Evolutionary conservation across 2,329 filamentous ascomycete species (phyloP), one percentile per base, ranked within the genome.

Genomic region (Rhinocladiella mackenziei): DNA sequence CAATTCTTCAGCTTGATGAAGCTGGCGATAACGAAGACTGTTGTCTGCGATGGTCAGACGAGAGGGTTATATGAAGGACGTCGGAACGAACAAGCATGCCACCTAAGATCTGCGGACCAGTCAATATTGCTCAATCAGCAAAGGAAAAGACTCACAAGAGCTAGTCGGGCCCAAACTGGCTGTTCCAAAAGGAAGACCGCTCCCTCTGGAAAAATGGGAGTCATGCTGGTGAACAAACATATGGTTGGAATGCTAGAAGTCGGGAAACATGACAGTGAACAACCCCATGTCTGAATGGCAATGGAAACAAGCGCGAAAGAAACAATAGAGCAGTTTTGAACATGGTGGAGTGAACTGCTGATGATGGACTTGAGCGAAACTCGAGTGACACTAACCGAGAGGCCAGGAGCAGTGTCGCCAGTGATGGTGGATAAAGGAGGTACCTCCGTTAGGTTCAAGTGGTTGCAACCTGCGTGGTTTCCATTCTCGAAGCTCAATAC

Each of bases 11-110:
- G 49, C 31, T 94, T 72, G 60, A 89, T 89, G 34, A 75, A 58
- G 39, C 83, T 73, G 5, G 85, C 88, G 30, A 80, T 65, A 38
- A 76, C 58, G 56, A 95, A 81, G 28, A 89, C 85, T 26, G 80
- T 54, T 36, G 78, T 64, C 75, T 78, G 52, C 29, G 11, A 9
- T 13, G 30, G 50, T 66, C 45, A 68, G 64, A 50, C 43, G 31
- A 30, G 25, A 14, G 29, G 19, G 13, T 18, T 2, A 26, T 20
- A 28, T 36, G 26, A 4, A 32, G 18, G 18, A n/a, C 37, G 6
- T 22, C 22, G 9, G 32, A 13, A 50, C 38, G 37, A 15, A 49
- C 44, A 31, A 39, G 34, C 33, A 44, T 23, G 25, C 37, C 50
- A 40, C 45, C 54, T 36, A 56, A 40, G 20, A 55, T 43, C 54